Evolutionary conservation across 208 protist genomes (phyloP).

Genomic region (Leishmania guyanensis): DNA sequence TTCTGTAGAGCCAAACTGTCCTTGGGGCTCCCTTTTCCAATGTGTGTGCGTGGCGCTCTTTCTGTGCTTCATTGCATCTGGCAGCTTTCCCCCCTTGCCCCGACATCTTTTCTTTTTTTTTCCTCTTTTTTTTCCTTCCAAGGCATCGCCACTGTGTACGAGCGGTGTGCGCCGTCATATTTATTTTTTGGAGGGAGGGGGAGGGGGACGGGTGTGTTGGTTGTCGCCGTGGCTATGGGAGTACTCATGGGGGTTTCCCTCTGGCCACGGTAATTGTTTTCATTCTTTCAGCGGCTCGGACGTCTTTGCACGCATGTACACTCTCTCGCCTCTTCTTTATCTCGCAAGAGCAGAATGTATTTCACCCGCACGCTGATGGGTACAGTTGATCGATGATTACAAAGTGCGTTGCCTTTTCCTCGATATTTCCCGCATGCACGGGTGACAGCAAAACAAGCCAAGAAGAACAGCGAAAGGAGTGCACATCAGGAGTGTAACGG

Average conservation of each 20-base stretch:
- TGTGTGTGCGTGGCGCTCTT: neutral
- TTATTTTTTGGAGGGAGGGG: neutral
- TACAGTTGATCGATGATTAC: neutral
- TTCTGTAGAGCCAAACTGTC: neutral
- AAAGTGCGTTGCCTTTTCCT: neutral
- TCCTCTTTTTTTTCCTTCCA: neutral
- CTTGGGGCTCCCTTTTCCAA: neutral
- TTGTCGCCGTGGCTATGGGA: neutral
- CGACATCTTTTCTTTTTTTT: no score
- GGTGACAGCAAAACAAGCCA: neutral
- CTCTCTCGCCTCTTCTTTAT: neutral
- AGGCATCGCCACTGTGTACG: no score
- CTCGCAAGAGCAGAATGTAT: neutral
- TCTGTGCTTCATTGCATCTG: constrained; percentile 11
- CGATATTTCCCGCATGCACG: neutral
- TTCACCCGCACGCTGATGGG: neutral
- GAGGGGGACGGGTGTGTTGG: neutral
- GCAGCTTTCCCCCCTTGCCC: no score
- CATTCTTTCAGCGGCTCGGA: neutral
- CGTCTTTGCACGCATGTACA: neutral
- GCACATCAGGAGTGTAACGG: neutral
- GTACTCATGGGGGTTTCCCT: neutral
- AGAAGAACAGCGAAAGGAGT: neutral
- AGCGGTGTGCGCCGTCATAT: no score
- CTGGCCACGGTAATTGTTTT: neutral